phyloP scores from a whole-genome alignment of 768 basidiomycete genomes.

The Boletellus ananiceps region DNA sequence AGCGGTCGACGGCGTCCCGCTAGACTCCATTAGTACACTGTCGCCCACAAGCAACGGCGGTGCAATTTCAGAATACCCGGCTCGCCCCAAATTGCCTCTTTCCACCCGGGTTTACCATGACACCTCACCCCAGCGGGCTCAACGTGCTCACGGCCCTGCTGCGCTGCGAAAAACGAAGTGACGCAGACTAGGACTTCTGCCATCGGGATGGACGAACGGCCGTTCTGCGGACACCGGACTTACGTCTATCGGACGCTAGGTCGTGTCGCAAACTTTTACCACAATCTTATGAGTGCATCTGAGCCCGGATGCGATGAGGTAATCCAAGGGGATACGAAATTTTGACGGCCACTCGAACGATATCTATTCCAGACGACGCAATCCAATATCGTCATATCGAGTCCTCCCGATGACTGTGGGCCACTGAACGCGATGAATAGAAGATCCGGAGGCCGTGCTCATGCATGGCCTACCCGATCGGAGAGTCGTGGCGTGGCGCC shows the following conservation, averaged over 20 bases:
- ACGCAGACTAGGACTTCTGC: background rate
- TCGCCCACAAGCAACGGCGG: background rate
- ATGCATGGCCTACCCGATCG: conserved; percentile 8
- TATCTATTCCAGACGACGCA: background rate
- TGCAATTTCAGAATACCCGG: background rate
- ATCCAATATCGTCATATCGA: conserved; percentile 12
- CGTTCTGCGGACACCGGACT: conserved; percentile 2
- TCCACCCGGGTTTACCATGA: no score
- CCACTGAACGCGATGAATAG: conserved; percentile 12
- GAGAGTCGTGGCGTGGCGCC: conserved; percentile 13
- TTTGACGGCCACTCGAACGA: background rate
- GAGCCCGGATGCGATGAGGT: conserved; percentile 8
- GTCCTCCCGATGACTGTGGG: conserved; percentile 9
- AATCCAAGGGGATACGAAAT: conserved; percentile 8
- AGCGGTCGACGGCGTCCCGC: conserved; percentile 1
- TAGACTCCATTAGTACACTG: background rate
- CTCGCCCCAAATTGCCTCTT: background rate
- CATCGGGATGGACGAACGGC: background rate
- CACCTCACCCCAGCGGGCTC: no score
- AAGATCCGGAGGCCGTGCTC: conserved; percentile 23
- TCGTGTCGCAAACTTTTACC: background rate
- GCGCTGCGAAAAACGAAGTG: no score
- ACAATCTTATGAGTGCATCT: background rate
- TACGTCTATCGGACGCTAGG: conserved; percentile 5
- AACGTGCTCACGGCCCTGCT: no score